Evolutionary conservation across 257 asterid species (phyloP).

Genomic region (Petunia secreta): DNA sequence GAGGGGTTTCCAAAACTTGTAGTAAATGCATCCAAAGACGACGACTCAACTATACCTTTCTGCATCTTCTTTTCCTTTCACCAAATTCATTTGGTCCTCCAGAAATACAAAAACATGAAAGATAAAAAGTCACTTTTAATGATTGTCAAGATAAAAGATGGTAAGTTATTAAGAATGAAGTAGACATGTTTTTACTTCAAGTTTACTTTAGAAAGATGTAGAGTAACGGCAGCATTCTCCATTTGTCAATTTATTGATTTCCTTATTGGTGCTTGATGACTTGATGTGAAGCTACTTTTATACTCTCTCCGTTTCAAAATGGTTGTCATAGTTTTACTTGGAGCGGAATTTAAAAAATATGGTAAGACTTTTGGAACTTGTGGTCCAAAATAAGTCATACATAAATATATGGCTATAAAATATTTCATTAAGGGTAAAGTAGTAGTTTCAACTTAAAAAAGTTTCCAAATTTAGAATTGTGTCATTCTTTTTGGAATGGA

Average conservation of each 20-base stretch:
- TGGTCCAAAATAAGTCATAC: too few species aligned
- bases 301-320: too few species aligned
- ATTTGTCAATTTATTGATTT: neutral
- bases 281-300: constrained; percentile 1
- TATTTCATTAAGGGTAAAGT: too few species aligned
- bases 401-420: too few species aligned
- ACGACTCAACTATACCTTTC: neutral
- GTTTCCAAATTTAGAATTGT: too few species aligned
- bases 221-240: neutral
- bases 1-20: neutral
- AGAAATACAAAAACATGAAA: neutral
- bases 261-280: neutral
- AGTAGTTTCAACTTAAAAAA: too few species aligned
- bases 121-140: neutral
- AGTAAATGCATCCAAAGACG: neutral
- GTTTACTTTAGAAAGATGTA: neutral
- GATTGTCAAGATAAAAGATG: neutral
- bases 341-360: too few species aligned
- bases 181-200: neutral
- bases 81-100: neutral
- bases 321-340: too few species aligned
- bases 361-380: too few species aligned
- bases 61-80: neutral
- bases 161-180: neutral
- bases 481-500: too few species aligned